These are phyloP conservation scores for Penicillium taxi DNA, from an alignment of 495 filamentous ascomycete genomes.

Conservation along the genomic window DNA sequence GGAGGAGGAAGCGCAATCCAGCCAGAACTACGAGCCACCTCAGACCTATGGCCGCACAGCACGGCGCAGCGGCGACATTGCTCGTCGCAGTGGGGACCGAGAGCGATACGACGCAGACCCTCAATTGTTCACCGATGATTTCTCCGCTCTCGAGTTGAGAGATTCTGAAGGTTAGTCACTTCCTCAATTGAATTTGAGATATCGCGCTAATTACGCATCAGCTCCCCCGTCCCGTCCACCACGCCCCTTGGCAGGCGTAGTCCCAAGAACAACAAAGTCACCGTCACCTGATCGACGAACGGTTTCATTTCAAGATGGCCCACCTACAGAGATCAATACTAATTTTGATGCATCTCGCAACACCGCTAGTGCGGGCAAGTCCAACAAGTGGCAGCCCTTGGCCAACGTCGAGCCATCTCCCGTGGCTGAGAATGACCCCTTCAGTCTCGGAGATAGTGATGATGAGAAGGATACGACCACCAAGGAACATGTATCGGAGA, in stretches of 20 bases:
- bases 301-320: conserved; percentile 72
- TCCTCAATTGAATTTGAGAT: conserved; percentile 3
- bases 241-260: conserved; percentile 67
- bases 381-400: conserved; percentile 95
- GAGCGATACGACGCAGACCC: conserved; percentile 96
- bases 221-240: conserved; percentile 46
- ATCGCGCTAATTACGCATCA: conserved; percentile 21
- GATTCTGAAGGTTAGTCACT: conserved; percentile 57
- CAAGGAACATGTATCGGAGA: conserved; percentile 57
- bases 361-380: conserved; percentile 46
- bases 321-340: conserved; percentile 69
- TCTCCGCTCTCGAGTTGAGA: conserved; percentile 77
- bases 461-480: conserved; percentile 79
- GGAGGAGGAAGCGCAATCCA: conserved; percentile 44
- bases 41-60: conserved; percentile 30
- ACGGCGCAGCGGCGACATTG: conserved; percentile 49
- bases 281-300: conserved; percentile 57
- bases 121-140: conserved; percentile 80
- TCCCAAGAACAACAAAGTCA: conserved; percentile 64
- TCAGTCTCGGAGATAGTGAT: conserved; percentile 91
- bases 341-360: conserved; percentile 57
- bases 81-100: conserved; percentile 69
- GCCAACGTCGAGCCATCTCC: conserved; percentile 81
- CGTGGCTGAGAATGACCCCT: conserved; percentile 86
- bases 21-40: conserved; percentile 38